Evolutionary conservation across 106 monocot genomes (phyloP).

Genomic region (Dioscorea alata): DNA sequence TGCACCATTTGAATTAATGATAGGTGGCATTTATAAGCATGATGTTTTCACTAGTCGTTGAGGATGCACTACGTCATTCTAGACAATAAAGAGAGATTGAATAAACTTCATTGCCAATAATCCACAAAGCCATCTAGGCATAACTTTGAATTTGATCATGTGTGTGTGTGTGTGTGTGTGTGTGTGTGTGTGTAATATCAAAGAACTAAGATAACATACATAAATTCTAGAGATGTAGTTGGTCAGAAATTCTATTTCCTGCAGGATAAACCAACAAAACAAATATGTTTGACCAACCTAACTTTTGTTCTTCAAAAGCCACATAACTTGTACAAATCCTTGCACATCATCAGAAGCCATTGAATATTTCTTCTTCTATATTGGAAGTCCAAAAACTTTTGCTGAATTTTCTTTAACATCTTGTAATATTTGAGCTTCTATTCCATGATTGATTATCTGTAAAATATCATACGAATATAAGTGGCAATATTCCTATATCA

Average conservation of each 20-base stretch:
- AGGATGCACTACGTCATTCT: too few species aligned
- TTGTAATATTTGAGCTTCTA: conserved; percentile 2
- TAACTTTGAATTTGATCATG: too few species aligned
- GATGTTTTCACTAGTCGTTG: too few species aligned
- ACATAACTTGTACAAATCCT: conserved; percentile 25
- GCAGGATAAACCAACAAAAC: conserved; percentile 3
- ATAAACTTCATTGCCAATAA: too few species aligned
- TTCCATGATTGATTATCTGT: conserved; percentile 26
- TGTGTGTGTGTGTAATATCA: too few species aligned
- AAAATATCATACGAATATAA: neutral
- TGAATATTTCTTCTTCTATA: conserved; percentile 20
- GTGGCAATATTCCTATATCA: neutral
- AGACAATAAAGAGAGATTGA: too few species aligned
- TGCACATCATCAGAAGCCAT: conserved; percentile 25
- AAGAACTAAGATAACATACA: too few species aligned
- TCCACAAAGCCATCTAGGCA: too few species aligned
- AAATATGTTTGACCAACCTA: conserved; percentile 18
- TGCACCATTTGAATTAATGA: too few species aligned
- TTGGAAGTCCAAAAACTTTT: conserved; percentile 14
- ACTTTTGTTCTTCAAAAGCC: conserved; percentile 20
- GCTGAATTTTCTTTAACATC: conserved; percentile 1
- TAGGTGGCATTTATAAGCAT: too few species aligned
- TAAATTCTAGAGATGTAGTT: conserved; percentile 1
- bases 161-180: too few species aligned
- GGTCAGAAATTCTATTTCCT: conserved; percentile 21